Base-by-base conservation (phyloP, 345 rosid genomes). In the Populus pruinosa region DNA sequence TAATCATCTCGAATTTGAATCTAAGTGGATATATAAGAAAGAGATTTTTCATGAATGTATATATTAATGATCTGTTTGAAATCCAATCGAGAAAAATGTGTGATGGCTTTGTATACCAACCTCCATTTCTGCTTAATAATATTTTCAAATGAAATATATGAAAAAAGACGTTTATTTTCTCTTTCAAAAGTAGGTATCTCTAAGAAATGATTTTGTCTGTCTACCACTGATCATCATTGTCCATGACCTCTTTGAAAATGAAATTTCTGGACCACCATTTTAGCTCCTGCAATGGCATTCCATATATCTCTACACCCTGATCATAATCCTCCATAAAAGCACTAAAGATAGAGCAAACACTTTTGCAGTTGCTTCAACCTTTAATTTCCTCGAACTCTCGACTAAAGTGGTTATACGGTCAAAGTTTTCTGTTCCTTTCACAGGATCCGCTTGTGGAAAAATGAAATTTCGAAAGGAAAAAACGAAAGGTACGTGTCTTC, bases 241-340 rank as follows among this genome's bases (percentile, higher is more conserved):
- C 73, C 77, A 75, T 47, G 76, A 76, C 72, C 80, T 38, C 74
- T 75, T 67, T 80, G 78, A 78, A 86, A 87, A 84, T 84, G 75
- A 56, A 74, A 55, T 76, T 64, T 20, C 21, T 75, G 92, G 90
- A 85, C 90, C 90, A 86, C 89, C 81, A 71, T 79, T 79, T 53
- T 72, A 63, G 74, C 77, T 66, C 36, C 75, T 72, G 33, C 79
- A 72, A 55, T 66, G 74, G 63, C 31, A 29, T 75, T 63, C 63
- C 43, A 72, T 29, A 39, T 35, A 73, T 76, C 75, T 77, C 72
- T 25, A 68, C 61, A 69, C 63, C 72, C 79, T 44, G 44, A 33
- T 33, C 36, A 79, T 83, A 83, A 78, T 82, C 87, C 80, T 70
- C 83, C 73, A 65, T 41, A 55, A 78, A 81, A 80, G 80, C 86